phyloP scores from a whole-genome alignment of 2,329 filamentous ascomycete genomes.

The Chlorencoelia australis region DNA sequence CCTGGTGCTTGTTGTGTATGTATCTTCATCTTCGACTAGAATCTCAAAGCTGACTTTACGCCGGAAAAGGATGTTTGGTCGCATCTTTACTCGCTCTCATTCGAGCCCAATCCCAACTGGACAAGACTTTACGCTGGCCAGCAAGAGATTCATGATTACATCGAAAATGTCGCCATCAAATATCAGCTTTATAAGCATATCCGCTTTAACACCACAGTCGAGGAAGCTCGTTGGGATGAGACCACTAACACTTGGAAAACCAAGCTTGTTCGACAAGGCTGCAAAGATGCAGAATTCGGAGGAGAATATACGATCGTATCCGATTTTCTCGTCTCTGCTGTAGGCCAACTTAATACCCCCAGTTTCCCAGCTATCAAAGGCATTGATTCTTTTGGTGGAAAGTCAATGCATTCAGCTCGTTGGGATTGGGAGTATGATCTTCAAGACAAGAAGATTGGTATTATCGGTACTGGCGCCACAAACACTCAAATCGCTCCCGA shows the following conservation, averaged over 20 bases:
- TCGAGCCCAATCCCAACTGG: constrained; percentile 49
- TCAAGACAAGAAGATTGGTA: constrained; percentile 42
- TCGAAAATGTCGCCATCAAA: constrained; percentile 42
- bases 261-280: constrained; percentile 36
- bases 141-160: constrained; percentile 47
- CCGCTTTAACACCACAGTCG: constrained; percentile 44
- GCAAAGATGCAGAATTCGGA: constrained; percentile 45
- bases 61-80: constrained; percentile 33
- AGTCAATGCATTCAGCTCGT: constrained; percentile 42
- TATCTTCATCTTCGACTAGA: constrained; percentile 13
- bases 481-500: constrained; percentile 50
- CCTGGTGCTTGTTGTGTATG: constrained; percentile 44
- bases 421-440: constrained; percentile 50
- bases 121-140: constrained; percentile 44
- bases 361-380: constrained; percentile 39
- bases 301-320: constrained; percentile 40
- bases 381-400: constrained; percentile 35
- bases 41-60: neutral
- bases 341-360: constrained; percentile 50
- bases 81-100: constrained; percentile 46
- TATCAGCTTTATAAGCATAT: constrained; percentile 45
- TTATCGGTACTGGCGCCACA: constrained; percentile 52
- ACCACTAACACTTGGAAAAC: constrained; percentile 39
- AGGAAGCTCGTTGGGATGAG: constrained; percentile 45
- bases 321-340: constrained; percentile 47